A percentile compares a stretch with the other conserved stretches of the same genome.
phyloP scores from a whole-genome alignment of 495 filamentous ascomycete genomes.

The Penicillium soppii region DNA sequence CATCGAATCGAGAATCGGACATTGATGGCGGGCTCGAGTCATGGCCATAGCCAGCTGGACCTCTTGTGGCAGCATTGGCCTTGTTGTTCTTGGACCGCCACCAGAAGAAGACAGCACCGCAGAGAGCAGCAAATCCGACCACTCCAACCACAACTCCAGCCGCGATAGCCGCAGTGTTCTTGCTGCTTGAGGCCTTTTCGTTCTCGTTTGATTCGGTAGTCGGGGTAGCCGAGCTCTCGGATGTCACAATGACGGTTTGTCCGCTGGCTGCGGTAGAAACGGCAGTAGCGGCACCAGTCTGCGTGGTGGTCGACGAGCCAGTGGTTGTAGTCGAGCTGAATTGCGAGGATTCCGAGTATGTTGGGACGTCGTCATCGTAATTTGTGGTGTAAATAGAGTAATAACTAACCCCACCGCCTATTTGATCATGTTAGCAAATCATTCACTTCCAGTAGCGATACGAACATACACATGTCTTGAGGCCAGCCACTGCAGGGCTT shows the following conservation, averaged over 20 bases:
- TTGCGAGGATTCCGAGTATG: constrained; percentile 8
- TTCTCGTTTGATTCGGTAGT: not conserved
- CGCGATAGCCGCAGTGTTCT: constrained; percentile 76
- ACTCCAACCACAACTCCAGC: constrained; percentile 87
- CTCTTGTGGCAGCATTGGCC: constrained; percentile 69
- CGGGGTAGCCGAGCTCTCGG: constrained; percentile 21
- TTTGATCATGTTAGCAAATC: constrained; percentile 4
- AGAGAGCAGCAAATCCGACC: constrained; percentile 62
- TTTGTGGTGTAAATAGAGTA: constrained; percentile 50
- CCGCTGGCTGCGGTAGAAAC: constrained; percentile 29
- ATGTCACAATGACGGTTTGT: constrained; percentile 40
- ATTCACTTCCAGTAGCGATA: not conserved
- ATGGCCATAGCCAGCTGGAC: constrained; percentile 56
- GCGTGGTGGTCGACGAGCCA: constrained; percentile 12
- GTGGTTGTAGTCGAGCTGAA: constrained; percentile 18
- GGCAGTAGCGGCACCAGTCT: constrained; percentile 13
- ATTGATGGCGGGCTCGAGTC: constrained; percentile 45
- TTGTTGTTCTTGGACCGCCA: constrained; percentile 71
- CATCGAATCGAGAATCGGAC: constrained; percentile 83
- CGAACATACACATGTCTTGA: constrained; percentile 46
- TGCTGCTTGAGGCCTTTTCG: constrained; percentile 31
- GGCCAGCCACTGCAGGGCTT: constrained; percentile 43
- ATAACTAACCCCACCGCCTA: constrained; percentile 45
- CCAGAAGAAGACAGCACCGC: constrained; percentile 71
- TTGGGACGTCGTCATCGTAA: constrained; percentile 27